Conservation (phyloP, 78 protist species). For the Dictyostelium intermedium region DNA sequence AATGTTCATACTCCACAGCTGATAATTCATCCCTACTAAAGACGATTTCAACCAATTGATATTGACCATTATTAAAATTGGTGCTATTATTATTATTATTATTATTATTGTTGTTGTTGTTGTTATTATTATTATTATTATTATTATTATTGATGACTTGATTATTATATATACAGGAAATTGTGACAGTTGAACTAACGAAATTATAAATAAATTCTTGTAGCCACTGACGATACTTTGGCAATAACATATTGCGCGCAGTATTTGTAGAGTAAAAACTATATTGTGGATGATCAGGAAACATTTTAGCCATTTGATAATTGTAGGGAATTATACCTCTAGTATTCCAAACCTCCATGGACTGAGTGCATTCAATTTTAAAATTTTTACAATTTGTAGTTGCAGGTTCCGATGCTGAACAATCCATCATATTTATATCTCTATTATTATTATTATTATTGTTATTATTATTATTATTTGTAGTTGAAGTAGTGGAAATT, state of each 20-base stretch:
- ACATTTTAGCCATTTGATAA: neutral
- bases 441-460: neutral
- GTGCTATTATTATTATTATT: neutral
- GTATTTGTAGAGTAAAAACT: neutral
- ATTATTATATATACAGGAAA: neutral
- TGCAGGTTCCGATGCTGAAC: neutral
- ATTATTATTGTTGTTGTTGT: neutral
- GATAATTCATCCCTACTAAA: neutral
- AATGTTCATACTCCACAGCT: neutral
- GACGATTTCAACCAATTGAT: neutral
- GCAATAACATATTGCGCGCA: neutral
- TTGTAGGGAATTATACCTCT: neutral
- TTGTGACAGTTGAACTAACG: neutral
- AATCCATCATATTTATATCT: neutral
- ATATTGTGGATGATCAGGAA: neutral
- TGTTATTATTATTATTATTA: neutral
- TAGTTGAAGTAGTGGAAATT: no score
- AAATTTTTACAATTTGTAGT: neutral
- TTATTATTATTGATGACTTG: neutral
- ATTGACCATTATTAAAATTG: neutral
- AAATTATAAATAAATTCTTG: neutral
- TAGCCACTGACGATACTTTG: slow-evolving; percentile 6
- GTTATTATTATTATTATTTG: neutral
- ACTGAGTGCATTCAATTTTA: neutral
- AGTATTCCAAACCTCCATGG: neutral